These are phyloP conservation scores for Penicillium chermesinum DNA, from an alignment of 495 filamentous ascomycete species.

Conservation along the genomic window DNA sequence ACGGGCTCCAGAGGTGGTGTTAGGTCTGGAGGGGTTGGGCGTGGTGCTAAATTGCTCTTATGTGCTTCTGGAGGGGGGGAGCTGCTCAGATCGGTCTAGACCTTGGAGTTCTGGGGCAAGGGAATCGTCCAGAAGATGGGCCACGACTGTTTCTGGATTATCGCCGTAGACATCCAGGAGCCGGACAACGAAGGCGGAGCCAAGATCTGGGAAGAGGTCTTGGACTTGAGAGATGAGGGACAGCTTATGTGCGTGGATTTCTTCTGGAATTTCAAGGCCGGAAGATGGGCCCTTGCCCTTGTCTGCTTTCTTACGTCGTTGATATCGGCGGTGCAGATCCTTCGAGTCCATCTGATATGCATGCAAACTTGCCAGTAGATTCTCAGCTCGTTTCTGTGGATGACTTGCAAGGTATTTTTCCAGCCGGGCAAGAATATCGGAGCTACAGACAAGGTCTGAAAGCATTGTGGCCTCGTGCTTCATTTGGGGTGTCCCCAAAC, in stretches of 20 bases:
- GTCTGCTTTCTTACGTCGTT: constrained; percentile 50
- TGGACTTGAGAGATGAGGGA: constrained; percentile 81
- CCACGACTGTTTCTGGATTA: constrained; percentile 72
- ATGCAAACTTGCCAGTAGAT: constrained; percentile 35
- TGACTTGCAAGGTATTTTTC: constrained; percentile 54
- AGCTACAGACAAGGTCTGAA: constrained; percentile 42
- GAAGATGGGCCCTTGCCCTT: constrained; percentile 66
- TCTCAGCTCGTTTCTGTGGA: constrained; percentile 42
- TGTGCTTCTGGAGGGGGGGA: constrained; percentile 22
- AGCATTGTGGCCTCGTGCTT: constrained; percentile 39
- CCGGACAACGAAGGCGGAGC: constrained; percentile 71
- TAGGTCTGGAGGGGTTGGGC: constrained; percentile 33
- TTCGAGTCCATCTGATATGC: constrained; percentile 44
- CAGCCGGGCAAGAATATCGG: constrained; percentile 32
- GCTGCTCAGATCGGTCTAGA: constrained; percentile 38
- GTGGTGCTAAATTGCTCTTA: constrained; percentile 22
- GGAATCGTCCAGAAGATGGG: constrained; percentile 78
- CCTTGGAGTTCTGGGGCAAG: constrained; percentile 51
- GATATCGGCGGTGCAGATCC: constrained; percentile 49
- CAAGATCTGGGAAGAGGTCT: constrained; percentile 88
- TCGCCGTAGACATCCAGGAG: constrained; percentile 75
- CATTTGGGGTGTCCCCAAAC: constrained; percentile 41
- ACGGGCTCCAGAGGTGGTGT: constrained; percentile 22
- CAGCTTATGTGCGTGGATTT: constrained; percentile 74
- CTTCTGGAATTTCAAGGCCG: constrained; percentile 35